Percentiles rank a stretch among this genome's conserved stretches.
Evolutionary conservation across 495 filamentous ascomycete species (phyloP).

Genomic region (Tuber microsphaerosporum): DNA sequence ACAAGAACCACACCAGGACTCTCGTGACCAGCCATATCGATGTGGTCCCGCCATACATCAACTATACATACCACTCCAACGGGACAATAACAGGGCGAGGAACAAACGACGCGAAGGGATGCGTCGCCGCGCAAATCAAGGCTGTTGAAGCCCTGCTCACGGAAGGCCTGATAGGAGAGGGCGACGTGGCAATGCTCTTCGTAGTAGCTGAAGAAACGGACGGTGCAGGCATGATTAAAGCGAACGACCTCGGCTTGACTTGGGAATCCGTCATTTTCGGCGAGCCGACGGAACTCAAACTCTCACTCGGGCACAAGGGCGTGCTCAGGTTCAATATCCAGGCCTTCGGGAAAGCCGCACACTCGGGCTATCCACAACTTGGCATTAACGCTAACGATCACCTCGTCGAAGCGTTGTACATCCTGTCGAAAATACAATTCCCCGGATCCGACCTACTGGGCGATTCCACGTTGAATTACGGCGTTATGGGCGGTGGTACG

Average conservation of each 20-base stretch:
- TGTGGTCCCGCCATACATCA: slow-evolving; percentile 58
- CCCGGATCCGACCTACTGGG: slow-evolving; percentile 70
- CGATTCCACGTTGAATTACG: slow-evolving; percentile 78
- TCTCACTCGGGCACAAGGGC: slow-evolving; percentile 87
- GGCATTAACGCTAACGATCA: slow-evolving; percentile 69
- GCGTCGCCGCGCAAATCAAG: slow-evolving; percentile 68
- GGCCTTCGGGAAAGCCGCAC: slow-evolving; percentile 68
- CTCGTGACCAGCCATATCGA: slow-evolving; percentile 56
- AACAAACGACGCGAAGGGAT: slow-evolving; percentile 80
- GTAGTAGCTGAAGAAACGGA: slow-evolving; percentile 79
- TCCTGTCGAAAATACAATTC: slow-evolving; percentile 56
- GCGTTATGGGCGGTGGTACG: slow-evolving; percentile 66
- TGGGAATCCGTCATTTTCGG: slow-evolving; percentile 74
- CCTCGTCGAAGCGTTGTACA: slow-evolving; percentile 59
- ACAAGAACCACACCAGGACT: slow-evolving; percentile 51
- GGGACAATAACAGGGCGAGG: slow-evolving; percentile 64
- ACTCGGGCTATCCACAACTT: slow-evolving; percentile 82
- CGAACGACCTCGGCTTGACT: slow-evolving; percentile 49
- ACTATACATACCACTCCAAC: slow-evolving; percentile 48
- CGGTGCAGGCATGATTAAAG: slow-evolving; percentile 71
- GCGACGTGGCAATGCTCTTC: slow-evolving; percentile 64
- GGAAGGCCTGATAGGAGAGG: slow-evolving; percentile 40
- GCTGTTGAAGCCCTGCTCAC: slow-evolving; percentile 57
- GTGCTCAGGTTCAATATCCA: slow-evolving; percentile 55
- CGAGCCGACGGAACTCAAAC: slow-evolving; percentile 78